A percentile compares a stretch with the other conserved stretches of the same genome.
Evolutionary conservation across 805 yeast species (phyloP).

Genomic region (Lachancea fermentati): DNA sequence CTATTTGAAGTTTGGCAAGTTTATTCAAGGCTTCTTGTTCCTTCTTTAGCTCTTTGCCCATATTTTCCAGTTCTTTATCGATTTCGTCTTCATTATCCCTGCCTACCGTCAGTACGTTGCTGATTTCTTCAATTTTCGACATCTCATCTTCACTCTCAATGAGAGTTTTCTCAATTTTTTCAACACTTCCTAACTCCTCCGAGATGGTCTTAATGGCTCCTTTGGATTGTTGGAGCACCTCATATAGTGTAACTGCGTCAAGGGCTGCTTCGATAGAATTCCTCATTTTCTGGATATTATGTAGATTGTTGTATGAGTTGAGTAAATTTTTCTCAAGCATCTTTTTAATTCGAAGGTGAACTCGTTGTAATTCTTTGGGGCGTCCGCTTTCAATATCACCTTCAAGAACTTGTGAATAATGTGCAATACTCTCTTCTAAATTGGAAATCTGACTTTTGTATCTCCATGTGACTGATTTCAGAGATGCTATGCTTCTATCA

Average conservation of each 20-base stretch:
- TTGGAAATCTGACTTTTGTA: constrained; percentile 18
- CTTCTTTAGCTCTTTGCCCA: constrained; percentile 27
- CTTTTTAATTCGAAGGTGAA: constrained; percentile 32
- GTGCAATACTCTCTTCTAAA: constrained; percentile 18
- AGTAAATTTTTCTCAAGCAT: constrained; percentile 33
- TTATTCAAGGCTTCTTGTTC: constrained; percentile 1
- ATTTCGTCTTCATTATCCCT: constrained; percentile 27
- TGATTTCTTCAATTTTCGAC: constrained; percentile 36
- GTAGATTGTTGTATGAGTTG: constrained; percentile 30
- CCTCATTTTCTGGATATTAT: constrained; percentile 36
- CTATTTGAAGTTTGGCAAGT: constrained; percentile 2
- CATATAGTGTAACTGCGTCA: constrained; percentile 36
- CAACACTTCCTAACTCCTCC: constrained; percentile 38
- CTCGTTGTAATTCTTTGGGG: constrained; percentile 28
- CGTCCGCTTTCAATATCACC: constrained; percentile 19
- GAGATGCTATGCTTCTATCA: constrained; percentile 31
- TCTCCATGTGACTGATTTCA: constrained; percentile 26
- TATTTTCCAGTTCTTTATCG: constrained; percentile 36
- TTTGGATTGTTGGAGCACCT: constrained; percentile 35
- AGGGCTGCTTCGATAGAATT: constrained; percentile 40
- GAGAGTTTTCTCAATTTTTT: constrained; percentile 37
- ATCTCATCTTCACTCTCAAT: constrained; percentile 37
- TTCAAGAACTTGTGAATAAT: constrained; percentile 16
- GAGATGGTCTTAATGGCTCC: constrained; percentile 36
- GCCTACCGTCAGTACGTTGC: constrained; percentile 21